Conservation (phyloP, 1,284 basidiomycete species). For the Malassezia vespertilionis region DNA sequence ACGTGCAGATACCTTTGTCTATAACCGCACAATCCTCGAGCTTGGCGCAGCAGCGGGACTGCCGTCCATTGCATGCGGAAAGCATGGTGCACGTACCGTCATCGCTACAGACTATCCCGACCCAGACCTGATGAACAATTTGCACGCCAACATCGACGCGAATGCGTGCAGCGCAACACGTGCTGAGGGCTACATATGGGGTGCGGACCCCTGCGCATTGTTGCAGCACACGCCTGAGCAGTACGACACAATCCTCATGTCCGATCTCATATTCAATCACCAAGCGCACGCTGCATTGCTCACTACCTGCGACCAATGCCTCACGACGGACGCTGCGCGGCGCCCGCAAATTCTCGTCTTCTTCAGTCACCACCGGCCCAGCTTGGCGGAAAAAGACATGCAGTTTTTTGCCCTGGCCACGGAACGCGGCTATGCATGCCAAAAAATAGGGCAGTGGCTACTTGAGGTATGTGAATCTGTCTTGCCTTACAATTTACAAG, state of each 20-base stretch:
- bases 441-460: slow-evolving; percentile 60
- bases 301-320: slow-evolving; percentile 57
- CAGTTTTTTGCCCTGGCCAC: slow-evolving; percentile 66
- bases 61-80: slow-evolving; percentile 52
- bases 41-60: slow-evolving; percentile 85
- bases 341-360: slow-evolving; percentile 66
- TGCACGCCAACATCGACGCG: slow-evolving; percentile 58
- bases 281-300: slow-evolving; percentile 71
- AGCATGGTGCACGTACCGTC: slow-evolving; percentile 51
- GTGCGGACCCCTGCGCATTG: slow-evolving; percentile 57
- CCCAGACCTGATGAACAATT: slow-evolving; percentile 63
- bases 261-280: slow-evolving; percentile 73
- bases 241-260: slow-evolving; percentile 76
- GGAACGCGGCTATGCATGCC: slow-evolving; percentile 62
- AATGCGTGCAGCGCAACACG: slow-evolving; percentile 53
- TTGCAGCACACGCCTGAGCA: slow-evolving; percentile 49
- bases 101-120: slow-evolving; percentile 91
- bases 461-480: slow-evolving; percentile 7
- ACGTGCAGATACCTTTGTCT: slow-evolving; percentile 49
- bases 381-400: slow-evolving; percentile 68
- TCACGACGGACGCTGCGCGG: slow-evolving; percentile 22
- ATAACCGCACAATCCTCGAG: slow-evolving; percentile 60
- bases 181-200: slow-evolving; percentile 73
- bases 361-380: slow-evolving; percentile 80
- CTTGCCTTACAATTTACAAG: background rate